phyloP scores from a whole-genome alignment of 352 stramenopile genomes.

The Globisporangium orthogonon region DNA sequence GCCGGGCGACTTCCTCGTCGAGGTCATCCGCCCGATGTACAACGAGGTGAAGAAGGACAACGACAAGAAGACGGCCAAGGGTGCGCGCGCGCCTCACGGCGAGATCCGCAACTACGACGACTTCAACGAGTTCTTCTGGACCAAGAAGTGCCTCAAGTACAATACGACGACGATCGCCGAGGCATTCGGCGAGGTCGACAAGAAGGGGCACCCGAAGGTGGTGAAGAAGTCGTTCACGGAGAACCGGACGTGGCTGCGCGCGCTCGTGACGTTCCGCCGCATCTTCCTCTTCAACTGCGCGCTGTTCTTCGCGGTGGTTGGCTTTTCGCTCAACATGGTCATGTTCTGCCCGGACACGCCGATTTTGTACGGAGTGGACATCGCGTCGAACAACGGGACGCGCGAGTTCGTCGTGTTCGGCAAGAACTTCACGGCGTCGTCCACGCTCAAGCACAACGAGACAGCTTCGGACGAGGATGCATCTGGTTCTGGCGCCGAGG shows the following conservation, averaged over 20 bases:
- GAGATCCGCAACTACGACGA: constrained; percentile 97
- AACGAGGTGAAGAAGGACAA: constrained; percentile 79
- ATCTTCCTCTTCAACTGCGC: constrained; percentile 82
- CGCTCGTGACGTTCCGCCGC: constrained; percentile 43
- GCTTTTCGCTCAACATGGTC: constrained; percentile 69
- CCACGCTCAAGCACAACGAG: constrained; percentile 18
- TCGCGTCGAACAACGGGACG: constrained; percentile 28
- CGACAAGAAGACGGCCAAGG: constrained; percentile 84
- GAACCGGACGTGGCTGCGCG: constrained; percentile 71
- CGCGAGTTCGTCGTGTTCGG: constrained; percentile 55
- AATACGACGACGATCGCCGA: constrained; percentile 56
- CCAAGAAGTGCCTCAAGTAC: constrained; percentile 81
- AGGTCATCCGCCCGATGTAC: constrained; percentile 84
- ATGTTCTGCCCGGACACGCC: constrained; percentile 73
- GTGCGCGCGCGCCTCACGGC: constrained; percentile 52
- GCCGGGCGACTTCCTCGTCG: constrained; percentile 54
- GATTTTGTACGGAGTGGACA: constrained; percentile 64
- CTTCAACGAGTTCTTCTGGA: constrained; percentile 99
- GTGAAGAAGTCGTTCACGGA: constrained; percentile 85
- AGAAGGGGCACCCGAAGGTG: constrained; percentile 73
- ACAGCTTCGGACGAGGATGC: constrained; percentile 16
- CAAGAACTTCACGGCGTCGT: constrained; percentile 49
- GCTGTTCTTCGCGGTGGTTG: constrained; percentile 57
- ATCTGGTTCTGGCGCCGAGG: constrained; percentile 17
- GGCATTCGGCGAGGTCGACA: constrained; percentile 69